A percentile compares a stretch with the other conserved stretches of the same genome.
Conservation (phyloP, 2,329 filamentous ascomycete species). For the Massarina eburnea region DNA sequence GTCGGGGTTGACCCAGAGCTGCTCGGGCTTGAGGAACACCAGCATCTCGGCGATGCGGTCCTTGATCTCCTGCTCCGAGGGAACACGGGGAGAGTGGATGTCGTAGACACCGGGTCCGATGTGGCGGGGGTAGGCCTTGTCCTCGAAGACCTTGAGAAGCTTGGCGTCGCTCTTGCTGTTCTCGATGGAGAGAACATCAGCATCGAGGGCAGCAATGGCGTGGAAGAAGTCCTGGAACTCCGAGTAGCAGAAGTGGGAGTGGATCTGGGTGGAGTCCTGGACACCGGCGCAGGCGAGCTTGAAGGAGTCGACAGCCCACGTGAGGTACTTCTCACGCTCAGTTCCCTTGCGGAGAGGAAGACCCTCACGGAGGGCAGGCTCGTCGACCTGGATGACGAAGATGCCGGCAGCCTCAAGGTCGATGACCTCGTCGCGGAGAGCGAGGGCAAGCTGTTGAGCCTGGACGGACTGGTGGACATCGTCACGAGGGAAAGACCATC, state of each 20-base stretch:
- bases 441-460: conserved; percentile 97
- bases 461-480: conserved; percentile 99
- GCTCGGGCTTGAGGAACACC: conserved; percentile 88
- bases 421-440: conserved; percentile 96
- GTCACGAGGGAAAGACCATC: conserved; percentile 99
- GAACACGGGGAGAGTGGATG: conserved; percentile 98
- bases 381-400: conserved; percentile 98
- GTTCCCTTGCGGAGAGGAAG: conserved; percentile 91
- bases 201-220: conserved; percentile 96
- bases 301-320: conserved; percentile 98
- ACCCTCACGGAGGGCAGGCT: conserved; percentile 98
- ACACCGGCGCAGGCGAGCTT: conserved; percentile 92
- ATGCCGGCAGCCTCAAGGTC: conserved; percentile 97
- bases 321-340: conserved; percentile 95
- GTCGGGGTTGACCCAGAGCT: conserved; percentile 99
- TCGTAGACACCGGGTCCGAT: conserved; percentile 99
- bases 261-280: conserved; percentile 94
- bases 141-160: conserved; percentile 97
- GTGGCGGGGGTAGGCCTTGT: conserved; percentile 95
- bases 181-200: conserved; percentile 98
- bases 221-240: conserved; percentile 99
- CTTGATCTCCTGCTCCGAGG: conserved; percentile 97
- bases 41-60: conserved; percentile 98
- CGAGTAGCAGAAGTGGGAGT: conserved; percentile 99
- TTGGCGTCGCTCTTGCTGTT: conserved; percentile 99